phyloP scores from a whole-genome alignment of 441 rosid species.

The Rhodomyrtus psidioides region DNA sequence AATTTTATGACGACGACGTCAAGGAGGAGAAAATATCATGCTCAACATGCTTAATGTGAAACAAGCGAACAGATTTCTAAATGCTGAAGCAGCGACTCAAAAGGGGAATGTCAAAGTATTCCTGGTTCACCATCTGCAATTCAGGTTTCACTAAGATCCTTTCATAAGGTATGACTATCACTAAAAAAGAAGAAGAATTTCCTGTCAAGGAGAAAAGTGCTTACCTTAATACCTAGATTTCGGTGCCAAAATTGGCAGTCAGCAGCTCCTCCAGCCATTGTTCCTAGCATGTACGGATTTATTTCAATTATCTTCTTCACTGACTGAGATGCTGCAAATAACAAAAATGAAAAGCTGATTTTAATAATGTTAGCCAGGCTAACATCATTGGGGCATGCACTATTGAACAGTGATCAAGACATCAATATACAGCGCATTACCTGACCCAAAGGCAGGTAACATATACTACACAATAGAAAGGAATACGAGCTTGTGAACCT shows the following conservation, averaged over 20 bases:
- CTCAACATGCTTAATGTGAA: not conserved
- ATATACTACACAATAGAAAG: not conserved
- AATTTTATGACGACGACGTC: not conserved
- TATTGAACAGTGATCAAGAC: not conserved
- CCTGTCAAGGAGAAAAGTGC: not conserved
- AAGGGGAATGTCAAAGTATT: not conserved
- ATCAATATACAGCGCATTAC: not conserved
- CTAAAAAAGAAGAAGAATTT: not conserved
- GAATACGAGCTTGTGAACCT: not conserved
- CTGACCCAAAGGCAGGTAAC: not conserved
- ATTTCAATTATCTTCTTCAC: slow-evolving; percentile 99
- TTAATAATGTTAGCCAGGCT: not conserved
- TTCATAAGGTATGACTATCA: not conserved
- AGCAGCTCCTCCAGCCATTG: slow-evolving; percentile 99
- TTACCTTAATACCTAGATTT: slow-evolving; percentile 94
- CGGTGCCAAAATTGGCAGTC: slow-evolving; percentile 99
- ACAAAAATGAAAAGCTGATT: not conserved
- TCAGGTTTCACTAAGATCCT: not conserved
- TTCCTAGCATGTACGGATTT: slow-evolving; percentile 98
- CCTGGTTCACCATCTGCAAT: not conserved
- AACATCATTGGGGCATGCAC: not conserved
- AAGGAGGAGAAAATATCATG: not conserved
- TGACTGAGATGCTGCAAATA: slow-evolving; percentile 77
- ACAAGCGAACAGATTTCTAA: not conserved
- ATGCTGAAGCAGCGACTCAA: not conserved